phyloP scores from a whole-genome alignment of 768 basidiomycete genomes.

The Suillus tomentosus region DNA sequence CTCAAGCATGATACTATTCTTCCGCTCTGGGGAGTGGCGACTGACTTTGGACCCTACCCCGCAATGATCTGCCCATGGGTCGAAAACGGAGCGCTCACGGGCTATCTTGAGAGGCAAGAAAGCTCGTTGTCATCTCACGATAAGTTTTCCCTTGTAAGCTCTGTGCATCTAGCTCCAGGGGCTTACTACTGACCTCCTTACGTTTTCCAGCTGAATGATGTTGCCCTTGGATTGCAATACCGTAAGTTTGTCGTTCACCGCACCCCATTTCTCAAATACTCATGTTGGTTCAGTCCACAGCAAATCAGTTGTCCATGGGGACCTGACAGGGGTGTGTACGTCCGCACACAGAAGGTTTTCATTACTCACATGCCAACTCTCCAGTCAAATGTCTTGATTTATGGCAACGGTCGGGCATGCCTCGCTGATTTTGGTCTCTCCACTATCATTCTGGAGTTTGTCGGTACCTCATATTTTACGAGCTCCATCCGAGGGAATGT shows the following conservation, averaged over 20 bases:
- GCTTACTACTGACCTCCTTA: neutral
- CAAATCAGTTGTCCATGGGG: neutral
- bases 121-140: neutral
- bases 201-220: neutral
- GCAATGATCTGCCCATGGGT: neutral
- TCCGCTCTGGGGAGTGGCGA: neutral
- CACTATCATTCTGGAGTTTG: slow-evolving; percentile 38
- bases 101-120: neutral
- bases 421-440: slow-evolving; percentile 38
- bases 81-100: neutral
- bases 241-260: neutral
- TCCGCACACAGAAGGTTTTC: neutral
- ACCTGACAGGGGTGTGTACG: neutral
- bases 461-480: slow-evolving; percentile 20
- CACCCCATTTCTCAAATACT: neutral
- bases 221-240: neutral
- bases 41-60: neutral
- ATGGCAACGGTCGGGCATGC: neutral
- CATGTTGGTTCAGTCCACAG: neutral
- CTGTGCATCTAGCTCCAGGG: neutral
- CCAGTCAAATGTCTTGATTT: slow-evolving; percentile 21
- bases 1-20: neutral
- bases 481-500: neutral
- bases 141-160: neutral
- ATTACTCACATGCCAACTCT: neutral